These are phyloP conservation scores for Blastomyces gilchristii DNA, from an alignment of 2,329 filamentous ascomycete species.

Conservation along the genomic window DNA sequence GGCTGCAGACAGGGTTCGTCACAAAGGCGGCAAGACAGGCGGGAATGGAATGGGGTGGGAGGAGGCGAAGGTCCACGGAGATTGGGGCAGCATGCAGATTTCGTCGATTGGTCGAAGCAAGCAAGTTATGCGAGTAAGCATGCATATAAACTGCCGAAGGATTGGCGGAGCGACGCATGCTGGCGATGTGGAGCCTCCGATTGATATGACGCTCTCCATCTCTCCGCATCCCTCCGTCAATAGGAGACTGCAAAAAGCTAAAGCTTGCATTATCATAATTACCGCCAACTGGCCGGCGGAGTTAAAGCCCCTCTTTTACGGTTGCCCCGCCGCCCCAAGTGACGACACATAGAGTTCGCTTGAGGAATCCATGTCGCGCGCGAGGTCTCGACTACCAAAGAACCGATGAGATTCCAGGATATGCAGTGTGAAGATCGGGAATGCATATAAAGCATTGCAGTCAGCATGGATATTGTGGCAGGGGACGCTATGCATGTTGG, in stretches of 20 bases:
- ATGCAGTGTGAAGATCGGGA: constrained; percentile 1
- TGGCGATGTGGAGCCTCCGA: neutral
- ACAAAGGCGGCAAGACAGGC: neutral
- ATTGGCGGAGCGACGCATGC: neutral
- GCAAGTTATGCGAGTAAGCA: neutral
- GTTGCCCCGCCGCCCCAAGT: constrained; percentile 1
- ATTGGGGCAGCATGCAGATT: neutral
- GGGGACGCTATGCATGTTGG: neutral
- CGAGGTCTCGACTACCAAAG: neutral
- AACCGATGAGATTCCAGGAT: neutral
- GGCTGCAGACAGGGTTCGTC: too few species aligned
- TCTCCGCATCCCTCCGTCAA: neutral
- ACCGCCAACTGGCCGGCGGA: neutral
- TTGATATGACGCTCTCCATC: neutral
- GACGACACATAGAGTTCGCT: neutral
- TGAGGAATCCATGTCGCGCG: neutral
- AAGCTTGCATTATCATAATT: neutral
- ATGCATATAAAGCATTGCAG: neutral
- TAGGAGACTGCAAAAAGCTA: neutral
- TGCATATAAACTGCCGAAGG: neutral
- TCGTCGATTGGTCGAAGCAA: neutral
- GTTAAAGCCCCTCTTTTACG: neutral
- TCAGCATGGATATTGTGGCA: neutral
- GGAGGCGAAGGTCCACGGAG: neutral
- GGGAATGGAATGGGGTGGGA: neutral